A percentile compares a stretch with the other conserved stretches of the same genome.
phyloP scores from a whole-genome alignment of 2,329 filamentous ascomycete species.

The Neonectria ditissima region DNA sequence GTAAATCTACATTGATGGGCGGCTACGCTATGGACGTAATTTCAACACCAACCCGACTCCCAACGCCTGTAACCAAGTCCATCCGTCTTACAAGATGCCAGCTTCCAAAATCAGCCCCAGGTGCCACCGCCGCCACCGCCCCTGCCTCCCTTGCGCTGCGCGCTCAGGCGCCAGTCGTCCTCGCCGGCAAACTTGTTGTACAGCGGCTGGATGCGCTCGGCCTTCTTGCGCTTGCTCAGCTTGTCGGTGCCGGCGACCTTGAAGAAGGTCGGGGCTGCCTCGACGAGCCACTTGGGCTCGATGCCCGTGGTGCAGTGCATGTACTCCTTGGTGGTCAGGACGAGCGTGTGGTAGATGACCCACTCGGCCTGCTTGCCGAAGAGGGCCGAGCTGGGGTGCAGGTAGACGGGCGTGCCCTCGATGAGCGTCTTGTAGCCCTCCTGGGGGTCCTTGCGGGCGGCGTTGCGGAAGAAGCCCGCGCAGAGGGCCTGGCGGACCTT shows the following conservation, averaged over 20 bases:
- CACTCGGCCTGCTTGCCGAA: slow-evolving; percentile 98
- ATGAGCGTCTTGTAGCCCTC: slow-evolving; percentile 98
- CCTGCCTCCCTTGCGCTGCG: slow-evolving; percentile 86
- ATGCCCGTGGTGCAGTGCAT: slow-evolving; percentile 96
- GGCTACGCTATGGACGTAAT: slow-evolving; percentile 1
- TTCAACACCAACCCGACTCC: neutral
- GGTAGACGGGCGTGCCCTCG: slow-evolving; percentile 92
- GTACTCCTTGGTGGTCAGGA: slow-evolving; percentile 96
- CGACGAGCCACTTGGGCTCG: slow-evolving; percentile 93
- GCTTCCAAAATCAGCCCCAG: slow-evolving; percentile 73
- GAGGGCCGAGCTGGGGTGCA: slow-evolving; percentile 90
- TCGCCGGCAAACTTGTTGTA: slow-evolving; percentile 93
- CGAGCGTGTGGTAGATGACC: slow-evolving; percentile 92
- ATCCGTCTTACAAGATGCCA: neutral
- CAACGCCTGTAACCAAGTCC: neutral
- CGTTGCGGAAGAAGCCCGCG: slow-evolving; percentile 94
- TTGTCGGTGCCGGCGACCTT: slow-evolving; percentile 91
- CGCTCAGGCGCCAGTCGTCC: slow-evolving; percentile 94
- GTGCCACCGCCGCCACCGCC: slow-evolving; percentile 90
- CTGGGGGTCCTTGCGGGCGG: slow-evolving; percentile 92
- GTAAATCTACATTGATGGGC: neutral
- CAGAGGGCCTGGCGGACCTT: slow-evolving; percentile 91
- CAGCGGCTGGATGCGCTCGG: slow-evolving; percentile 93
- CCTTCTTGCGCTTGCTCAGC: slow-evolving; percentile 90
- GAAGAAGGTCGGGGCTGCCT: slow-evolving; percentile 98